Evolutionary conservation across 2,329 filamentous ascomycete genomes (phyloP).

Genomic region (Zymoseptoria pseudotritici): DNA sequence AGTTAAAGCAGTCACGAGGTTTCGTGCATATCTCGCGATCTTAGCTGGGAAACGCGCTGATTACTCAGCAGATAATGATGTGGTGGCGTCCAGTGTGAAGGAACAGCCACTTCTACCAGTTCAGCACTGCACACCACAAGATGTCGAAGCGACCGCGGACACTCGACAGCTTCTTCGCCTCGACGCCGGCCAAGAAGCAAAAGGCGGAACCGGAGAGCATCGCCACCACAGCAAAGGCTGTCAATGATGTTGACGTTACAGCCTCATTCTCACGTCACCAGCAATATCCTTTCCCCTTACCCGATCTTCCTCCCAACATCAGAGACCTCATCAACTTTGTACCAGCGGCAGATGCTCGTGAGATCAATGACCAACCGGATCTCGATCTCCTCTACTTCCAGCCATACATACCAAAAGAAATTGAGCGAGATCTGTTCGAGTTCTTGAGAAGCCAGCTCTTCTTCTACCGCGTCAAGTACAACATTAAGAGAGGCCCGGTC

Average conservation of each 20-base stretch:
- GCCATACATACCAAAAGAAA: slow-evolving; percentile 57
- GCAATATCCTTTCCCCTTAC: slow-evolving; percentile 48
- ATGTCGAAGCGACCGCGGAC: slow-evolving; percentile 50
- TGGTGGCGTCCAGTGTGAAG: too few relatives aligned
- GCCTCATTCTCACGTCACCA: slow-evolving; percentile 35
- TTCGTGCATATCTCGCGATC: not conserved
- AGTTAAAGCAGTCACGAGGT: not conserved
- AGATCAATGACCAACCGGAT: slow-evolving; percentile 60
- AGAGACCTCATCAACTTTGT: slow-evolving; percentile 35
- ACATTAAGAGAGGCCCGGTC: slow-evolving; percentile 57
- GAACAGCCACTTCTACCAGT: not conserved
- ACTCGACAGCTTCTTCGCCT: slow-evolving; percentile 61
- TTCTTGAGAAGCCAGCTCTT: slow-evolving; percentile 59
- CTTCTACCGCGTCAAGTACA: slow-evolving; percentile 45
- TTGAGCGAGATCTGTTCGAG: slow-evolving; percentile 55
- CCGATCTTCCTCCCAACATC: slow-evolving; percentile 41
- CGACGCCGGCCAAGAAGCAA: slow-evolving; percentile 37
- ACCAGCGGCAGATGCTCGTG: slow-evolving; percentile 43
- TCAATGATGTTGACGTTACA: not conserved
- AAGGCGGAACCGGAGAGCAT: slow-evolving; percentile 20
- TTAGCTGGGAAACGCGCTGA: too few relatives aligned
- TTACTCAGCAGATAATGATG: too few relatives aligned
- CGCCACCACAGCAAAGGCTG: not conserved
- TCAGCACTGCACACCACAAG: not conserved
- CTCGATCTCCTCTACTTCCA: slow-evolving; percentile 70